Conservation (phyloP, 2,329 filamentous ascomycete species). For the Cladorrhinum sp. region DNA sequence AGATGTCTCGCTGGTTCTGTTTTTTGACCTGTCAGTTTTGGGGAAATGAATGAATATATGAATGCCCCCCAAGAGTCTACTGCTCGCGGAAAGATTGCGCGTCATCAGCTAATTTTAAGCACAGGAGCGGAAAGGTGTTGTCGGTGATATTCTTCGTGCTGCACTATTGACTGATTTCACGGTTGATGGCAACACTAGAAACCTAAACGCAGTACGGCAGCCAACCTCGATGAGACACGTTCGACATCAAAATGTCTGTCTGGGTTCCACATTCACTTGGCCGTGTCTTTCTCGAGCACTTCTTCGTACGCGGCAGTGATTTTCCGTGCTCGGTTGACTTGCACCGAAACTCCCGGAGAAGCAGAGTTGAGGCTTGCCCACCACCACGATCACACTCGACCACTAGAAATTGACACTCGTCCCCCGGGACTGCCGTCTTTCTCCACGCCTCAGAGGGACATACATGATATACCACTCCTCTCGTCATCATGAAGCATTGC, state of each 20-base stretch:
- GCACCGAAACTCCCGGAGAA: neutral
- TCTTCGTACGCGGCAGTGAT: neutral
- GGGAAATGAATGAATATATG: neutral
- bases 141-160: neutral
- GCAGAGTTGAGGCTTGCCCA: neutral
- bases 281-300: neutral
- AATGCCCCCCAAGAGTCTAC: neutral
- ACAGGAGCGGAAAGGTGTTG: neutral
- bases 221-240: constrained; percentile 1
- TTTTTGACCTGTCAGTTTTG: neutral
- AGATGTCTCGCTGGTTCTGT: neutral
- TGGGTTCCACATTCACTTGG: neutral
- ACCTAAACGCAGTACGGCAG: neutral
- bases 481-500: neutral
- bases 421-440: neutral
- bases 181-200: neutral
- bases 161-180: neutral
- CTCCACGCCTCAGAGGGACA: neutral
- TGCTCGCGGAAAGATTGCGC: neutral
- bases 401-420: neutral
- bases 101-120: neutral
- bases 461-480: neutral
- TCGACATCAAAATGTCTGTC: neutral
- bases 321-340: neutral
- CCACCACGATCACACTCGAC: neutral